These are phyloP conservation scores for Chlorella sp. DNA, from an alignment of 139 green algal species.

Conservation along the genomic window DNA sequence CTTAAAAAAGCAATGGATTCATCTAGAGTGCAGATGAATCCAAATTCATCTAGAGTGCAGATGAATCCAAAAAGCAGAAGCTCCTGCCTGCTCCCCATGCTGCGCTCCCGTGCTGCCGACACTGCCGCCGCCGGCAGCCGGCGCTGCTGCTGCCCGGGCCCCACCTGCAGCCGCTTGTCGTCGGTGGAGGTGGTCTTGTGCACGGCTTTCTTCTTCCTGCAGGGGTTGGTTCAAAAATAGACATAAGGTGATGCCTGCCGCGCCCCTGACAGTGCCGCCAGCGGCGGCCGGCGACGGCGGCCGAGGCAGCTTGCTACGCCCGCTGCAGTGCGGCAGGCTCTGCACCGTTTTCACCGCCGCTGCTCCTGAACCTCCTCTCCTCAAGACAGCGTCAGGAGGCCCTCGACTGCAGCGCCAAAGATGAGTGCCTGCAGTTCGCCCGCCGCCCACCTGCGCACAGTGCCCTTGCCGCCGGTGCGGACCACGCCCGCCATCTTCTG, in stretches of 20 bases:
- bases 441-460: slow-evolving; percentile 76
- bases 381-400: background rate
- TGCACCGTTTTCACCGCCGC: background rate
- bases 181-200: slow-evolving; percentile 97
- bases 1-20: no score
- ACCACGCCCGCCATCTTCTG: slow-evolving; percentile 93
- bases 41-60: no score
- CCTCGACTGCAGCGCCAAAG: background rate
- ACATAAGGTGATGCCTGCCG: background rate
- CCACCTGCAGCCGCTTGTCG: slow-evolving; percentile 90
- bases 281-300: background rate
- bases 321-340: no score
- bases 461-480: slow-evolving; percentile 95
- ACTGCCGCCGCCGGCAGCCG: background rate
- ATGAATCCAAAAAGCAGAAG: no score
- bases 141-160: background rate
- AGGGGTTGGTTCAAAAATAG: background rate
- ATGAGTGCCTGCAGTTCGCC: background rate
- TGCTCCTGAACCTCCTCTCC: background rate
- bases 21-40: no score
- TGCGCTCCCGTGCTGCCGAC: background rate
- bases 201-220: slow-evolving; percentile 98
- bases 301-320: no score
- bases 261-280: background rate
- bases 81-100: background rate